phyloP scores from a whole-genome alignment of 2,329 filamentous ascomycete genomes.

The Ustulina deusta region DNA sequence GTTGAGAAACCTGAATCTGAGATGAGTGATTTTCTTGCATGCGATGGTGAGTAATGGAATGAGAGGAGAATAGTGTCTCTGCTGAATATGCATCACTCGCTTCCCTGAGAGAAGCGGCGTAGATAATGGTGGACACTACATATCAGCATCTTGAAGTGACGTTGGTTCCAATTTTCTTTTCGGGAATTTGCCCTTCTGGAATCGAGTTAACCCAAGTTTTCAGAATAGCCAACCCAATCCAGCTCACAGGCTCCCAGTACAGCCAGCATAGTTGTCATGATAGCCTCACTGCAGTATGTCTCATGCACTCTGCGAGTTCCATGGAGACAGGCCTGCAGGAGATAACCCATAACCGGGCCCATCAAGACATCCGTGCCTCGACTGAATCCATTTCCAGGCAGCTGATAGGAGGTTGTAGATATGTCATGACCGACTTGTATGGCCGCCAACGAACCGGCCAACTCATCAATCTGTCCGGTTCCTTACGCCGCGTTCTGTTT shows the following conservation, averaged over 20 bases:
- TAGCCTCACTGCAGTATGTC: slow-evolving; percentile 8
- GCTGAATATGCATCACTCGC: slow-evolving; percentile 7
- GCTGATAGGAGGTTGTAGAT: slow-evolving; percentile 15
- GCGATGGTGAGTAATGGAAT: slow-evolving; percentile 7
- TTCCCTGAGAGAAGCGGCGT: neutral
- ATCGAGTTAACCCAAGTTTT: slow-evolving; percentile 1
- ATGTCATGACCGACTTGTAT: slow-evolving; percentile 18
- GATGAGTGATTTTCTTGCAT: neutral
- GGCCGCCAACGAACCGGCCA: slow-evolving; percentile 23
- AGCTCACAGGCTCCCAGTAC: neutral
- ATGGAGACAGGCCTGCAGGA: neutral
- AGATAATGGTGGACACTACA: neutral
- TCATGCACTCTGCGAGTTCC: slow-evolving; percentile 24
- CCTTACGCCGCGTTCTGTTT: slow-evolving; percentile 16
- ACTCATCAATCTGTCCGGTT: slow-evolving; percentile 5
- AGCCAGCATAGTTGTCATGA: neutral
- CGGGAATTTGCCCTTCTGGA: neutral
- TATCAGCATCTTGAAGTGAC: slow-evolving; percentile 6
- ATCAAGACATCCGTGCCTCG: slow-evolving; percentile 16
- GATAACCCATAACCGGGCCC: slow-evolving; percentile 1
- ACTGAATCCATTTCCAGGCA: slow-evolving; percentile 7
- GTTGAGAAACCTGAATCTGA: neutral
- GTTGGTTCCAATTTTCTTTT: neutral
- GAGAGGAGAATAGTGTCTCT: slow-evolving; percentile 1
- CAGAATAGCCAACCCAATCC: slow-evolving; percentile 2